Conservation (phyloP, 495 filamentous ascomycete species). For the Collariella sp. region DNA sequence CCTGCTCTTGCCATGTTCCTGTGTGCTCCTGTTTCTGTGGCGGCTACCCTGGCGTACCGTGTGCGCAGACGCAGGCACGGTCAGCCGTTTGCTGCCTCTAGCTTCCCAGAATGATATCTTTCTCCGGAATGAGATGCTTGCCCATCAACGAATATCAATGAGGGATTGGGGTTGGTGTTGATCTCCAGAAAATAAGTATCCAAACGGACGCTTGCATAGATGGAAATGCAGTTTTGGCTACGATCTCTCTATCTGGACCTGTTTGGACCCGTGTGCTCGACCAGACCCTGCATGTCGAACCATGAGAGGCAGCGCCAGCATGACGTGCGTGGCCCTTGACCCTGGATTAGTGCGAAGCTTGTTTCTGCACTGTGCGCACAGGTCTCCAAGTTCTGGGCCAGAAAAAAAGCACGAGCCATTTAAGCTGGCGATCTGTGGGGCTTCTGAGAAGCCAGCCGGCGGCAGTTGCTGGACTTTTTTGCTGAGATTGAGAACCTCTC, state of each 20-base stretch:
- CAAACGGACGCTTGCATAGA: background rate
- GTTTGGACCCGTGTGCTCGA: background rate
- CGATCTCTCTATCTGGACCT: background rate
- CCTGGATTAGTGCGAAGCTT: background rate
- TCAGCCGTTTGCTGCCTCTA: background rate
- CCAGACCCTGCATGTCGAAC: constrained; percentile 8
- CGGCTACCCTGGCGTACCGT: constrained; percentile 1
- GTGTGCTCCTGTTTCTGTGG: too few relatives aligned
- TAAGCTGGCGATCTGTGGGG: constrained; percentile 8
- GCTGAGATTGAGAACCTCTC: background rate
- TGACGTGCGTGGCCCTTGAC: constrained; percentile 1
- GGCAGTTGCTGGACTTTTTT: constrained; percentile 3
- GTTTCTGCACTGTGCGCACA: constrained; percentile 7
- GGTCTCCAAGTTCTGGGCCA: constrained; percentile 4
- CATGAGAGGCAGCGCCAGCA: background rate
- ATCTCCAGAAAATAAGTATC: background rate
- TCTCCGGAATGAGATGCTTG: too few relatives aligned
- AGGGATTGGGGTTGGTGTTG: too few relatives aligned
- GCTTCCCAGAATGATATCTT: too few relatives aligned
- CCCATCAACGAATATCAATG: too few relatives aligned
- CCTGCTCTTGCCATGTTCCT: constrained; percentile 18
- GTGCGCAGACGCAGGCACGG: background rate
- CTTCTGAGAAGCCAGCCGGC: background rate
- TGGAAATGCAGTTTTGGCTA: background rate
- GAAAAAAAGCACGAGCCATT: constrained; percentile 3